Conservation (phyloP, 1,139 yeast genomes). For the Scheffersomyces stambukii region DNA sequence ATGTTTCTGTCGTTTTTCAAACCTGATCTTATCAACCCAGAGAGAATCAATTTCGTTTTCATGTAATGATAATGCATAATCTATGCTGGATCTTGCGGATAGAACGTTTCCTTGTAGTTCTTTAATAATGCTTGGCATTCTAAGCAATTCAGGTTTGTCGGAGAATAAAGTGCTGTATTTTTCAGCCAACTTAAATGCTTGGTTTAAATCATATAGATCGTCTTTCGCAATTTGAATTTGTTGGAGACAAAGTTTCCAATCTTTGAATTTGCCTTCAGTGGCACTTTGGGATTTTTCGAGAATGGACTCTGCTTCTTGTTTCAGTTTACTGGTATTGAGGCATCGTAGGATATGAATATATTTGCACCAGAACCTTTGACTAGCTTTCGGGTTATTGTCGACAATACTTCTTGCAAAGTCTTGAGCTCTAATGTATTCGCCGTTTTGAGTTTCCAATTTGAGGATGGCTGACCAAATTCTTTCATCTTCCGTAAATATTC, state of each 20-base stretch:
- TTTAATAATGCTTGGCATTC: no score
- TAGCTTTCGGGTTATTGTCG: constrained; percentile 23
- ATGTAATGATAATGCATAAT: constrained; percentile 60
- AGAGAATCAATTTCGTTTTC: no score
- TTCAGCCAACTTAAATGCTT: constrained; percentile 51
- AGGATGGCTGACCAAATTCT: constrained; percentile 69
- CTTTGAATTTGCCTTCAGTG: constrained; percentile 39
- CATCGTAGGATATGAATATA: constrained; percentile 54
- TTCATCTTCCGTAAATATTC: constrained; percentile 30
- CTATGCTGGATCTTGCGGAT: constrained; percentile 77
- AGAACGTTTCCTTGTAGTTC: no score
- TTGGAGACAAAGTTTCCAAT: constrained; percentile 53
- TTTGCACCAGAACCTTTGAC: constrained; percentile 59
- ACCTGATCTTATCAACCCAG: constrained; percentile 54
- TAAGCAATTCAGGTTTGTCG: no score
- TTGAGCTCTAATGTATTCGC: constrained; percentile 35
- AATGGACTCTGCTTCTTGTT: constrained; percentile 23
- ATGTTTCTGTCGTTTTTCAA: constrained; percentile 55
- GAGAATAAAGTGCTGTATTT: no score
- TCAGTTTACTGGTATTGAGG: constrained; percentile 4
- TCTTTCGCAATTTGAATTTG: constrained; percentile 49
- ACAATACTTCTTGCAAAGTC: constrained; percentile 24
- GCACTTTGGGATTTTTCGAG: constrained; percentile 42
- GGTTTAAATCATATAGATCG: constrained; percentile 18
- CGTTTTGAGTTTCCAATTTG: constrained; percentile 51